Conservation (phyloP, 345 rosid genomes). For the Diplotaxis tenuifolia region DNA sequence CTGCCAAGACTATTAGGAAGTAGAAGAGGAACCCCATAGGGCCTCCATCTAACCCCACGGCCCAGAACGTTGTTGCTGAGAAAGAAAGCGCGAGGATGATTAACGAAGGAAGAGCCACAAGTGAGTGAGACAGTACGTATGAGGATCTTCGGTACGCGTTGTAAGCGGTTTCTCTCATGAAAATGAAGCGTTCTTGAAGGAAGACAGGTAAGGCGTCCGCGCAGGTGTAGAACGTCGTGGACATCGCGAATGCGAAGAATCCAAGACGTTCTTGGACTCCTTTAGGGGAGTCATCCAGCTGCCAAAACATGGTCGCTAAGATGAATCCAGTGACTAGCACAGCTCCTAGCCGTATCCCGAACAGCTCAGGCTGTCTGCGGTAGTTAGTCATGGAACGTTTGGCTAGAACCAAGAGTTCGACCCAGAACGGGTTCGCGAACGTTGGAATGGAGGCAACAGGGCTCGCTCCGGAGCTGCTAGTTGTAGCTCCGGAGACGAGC, state of each 20-base stretch:
- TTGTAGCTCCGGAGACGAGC: conserved; percentile 33
- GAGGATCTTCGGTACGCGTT: conserved; percentile 52
- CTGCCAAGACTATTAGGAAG: conserved; percentile 41
- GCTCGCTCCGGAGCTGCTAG: background rate
- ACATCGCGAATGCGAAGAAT: conserved; percentile 48
- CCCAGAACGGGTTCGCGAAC: conserved; percentile 38
- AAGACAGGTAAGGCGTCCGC: conserved; percentile 49
- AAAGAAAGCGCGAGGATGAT: conserved; percentile 44
- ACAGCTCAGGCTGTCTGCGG: conserved; percentile 37
- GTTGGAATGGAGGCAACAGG: conserved; percentile 32
- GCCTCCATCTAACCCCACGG: conserved; percentile 55
- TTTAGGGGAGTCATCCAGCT: conserved; percentile 42
- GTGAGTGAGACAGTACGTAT: conserved; percentile 50
- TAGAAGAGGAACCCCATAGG: conserved; percentile 47
- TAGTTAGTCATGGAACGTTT: conserved; percentile 43
- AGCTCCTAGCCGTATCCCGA: conserved; percentile 35
- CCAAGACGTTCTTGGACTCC: conserved; percentile 47
- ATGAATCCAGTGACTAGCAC: conserved; percentile 48
- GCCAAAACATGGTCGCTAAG: conserved; percentile 38
- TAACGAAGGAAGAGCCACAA: conserved; percentile 46
- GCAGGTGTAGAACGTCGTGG: conserved; percentile 49
- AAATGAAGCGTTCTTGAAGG: conserved; percentile 53
- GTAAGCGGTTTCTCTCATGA: conserved; percentile 57
- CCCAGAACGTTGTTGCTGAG: conserved; percentile 48
- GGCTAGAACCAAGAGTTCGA: conserved; percentile 28